Percentiles rank a stretch among this genome's conserved stretches.
phyloP scores from a whole-genome alignment of 805 yeast species.

The Wickerhamomyces sydowiorum region DNA sequence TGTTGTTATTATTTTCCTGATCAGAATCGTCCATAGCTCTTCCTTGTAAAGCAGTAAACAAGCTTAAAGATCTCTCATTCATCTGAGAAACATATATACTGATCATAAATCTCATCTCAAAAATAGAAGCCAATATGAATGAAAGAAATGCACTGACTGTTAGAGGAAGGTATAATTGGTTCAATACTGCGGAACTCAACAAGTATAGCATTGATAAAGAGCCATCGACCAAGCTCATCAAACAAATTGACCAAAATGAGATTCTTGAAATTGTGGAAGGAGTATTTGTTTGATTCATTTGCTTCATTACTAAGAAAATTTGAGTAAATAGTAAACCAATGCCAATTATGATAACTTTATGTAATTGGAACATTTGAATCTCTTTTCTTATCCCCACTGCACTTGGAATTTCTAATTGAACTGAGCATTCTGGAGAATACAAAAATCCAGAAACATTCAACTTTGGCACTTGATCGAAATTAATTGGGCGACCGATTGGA shows the following conservation, averaged over 20 bases:
- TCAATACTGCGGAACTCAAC: conserved; percentile 48
- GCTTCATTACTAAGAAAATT: conserved; percentile 37
- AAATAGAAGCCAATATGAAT: conserved; percentile 63
- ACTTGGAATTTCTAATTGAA: conserved; percentile 35
- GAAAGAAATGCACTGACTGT: conserved; percentile 66
- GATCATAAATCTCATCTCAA: conserved; percentile 70
- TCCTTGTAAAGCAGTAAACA: conserved; percentile 65
- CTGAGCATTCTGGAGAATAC: conserved; percentile 89
- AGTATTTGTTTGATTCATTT: conserved; percentile 66
- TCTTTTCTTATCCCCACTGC: conserved; percentile 56
- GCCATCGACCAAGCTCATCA: conserved; percentile 66
- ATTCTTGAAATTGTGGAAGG: conserved; percentile 77
- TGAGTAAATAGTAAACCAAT: conserved; percentile 21
- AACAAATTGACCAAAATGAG: conserved; percentile 61
- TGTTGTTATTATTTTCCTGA: conserved; percentile 7
- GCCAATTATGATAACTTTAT: conserved; percentile 12
- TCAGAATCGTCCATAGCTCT: conserved; percentile 34
- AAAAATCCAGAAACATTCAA: conserved; percentile 53
- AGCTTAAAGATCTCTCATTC: conserved; percentile 61
- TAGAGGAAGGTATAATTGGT: conserved; percentile 57
- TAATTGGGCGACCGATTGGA: conserved; percentile 79
- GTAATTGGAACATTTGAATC: conserved; percentile 25
- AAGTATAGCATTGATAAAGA: conserved; percentile 57
- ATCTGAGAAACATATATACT: conserved; percentile 63
- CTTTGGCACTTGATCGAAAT: conserved; percentile 42